Evolutionary conservation across 2,329 filamentous ascomycete species (phyloP).

Genomic region (Fusarium ramigenum): DNA sequence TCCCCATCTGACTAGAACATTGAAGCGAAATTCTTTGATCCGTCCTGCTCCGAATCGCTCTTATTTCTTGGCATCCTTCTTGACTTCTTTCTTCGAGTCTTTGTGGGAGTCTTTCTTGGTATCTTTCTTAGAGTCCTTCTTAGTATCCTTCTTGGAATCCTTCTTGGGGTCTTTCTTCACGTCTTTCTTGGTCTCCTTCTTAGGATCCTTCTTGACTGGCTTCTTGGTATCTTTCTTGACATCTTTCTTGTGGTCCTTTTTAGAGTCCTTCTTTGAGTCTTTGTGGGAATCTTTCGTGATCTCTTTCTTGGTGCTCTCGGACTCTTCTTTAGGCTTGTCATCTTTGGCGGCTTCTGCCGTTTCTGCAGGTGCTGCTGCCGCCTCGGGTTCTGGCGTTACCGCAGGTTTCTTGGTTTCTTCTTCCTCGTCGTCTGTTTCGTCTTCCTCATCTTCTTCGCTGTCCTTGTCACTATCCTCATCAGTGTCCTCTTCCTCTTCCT

Average conservation of each 20-base stretch:
- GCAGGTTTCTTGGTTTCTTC: constrained; percentile 26
- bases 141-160: background rate
- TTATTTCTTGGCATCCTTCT: constrained; percentile 20
- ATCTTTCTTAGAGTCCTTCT: background rate
- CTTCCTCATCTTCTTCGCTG: constrained; percentile 15
- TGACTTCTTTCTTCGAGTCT: background rate
- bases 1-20: background rate
- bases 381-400: background rate
- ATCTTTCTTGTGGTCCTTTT: background rate
- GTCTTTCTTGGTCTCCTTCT: constrained; percentile 6
- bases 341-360: background rate
- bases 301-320: background rate
- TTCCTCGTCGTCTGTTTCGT: constrained; percentile 25
- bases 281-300: constrained; percentile 12
- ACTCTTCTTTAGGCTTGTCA: constrained; percentile 19
- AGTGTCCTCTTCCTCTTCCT: constrained; percentile 34
- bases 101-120: background rate
- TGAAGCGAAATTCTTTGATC: constrained; percentile 7
- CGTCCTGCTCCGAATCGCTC: constrained; percentile 11
- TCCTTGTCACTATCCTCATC: constrained; percentile 29
- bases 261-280: constrained; percentile 2
- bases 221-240: background rate
- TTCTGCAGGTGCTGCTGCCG: background rate
- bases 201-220: background rate
- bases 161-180: constrained; percentile 1